Percentiles rank a stretch among this genome's conserved stretches.
Evolutionary conservation across 495 filamentous ascomycete species (phyloP).

Genomic region (Hypomontagnella monticulosa): DNA sequence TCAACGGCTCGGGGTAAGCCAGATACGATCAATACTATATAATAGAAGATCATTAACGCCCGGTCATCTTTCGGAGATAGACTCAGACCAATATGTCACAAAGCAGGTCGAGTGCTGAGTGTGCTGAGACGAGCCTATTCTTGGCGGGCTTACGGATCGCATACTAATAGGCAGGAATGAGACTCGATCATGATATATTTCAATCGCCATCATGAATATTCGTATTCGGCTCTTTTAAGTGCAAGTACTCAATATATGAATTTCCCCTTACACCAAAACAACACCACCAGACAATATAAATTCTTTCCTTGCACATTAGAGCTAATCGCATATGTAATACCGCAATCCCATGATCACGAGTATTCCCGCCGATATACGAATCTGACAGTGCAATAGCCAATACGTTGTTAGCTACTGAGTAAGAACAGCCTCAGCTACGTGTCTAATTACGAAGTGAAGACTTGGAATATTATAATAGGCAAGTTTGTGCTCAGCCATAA

Average conservation of each 20-base stretch:
- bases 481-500: background rate
- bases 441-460: slow-evolving; percentile 8
- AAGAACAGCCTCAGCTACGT: slow-evolving; percentile 17
- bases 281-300: too few species aligned
- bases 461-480: background rate
- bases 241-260: too few species aligned
- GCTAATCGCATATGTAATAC: too few species aligned
- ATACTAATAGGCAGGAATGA: too few species aligned
- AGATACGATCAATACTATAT: background rate
- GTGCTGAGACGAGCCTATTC: background rate
- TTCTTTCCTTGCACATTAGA: too few species aligned
- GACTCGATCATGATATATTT: too few species aligned
- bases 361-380: background rate
- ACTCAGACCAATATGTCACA: background rate
- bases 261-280: too few species aligned
- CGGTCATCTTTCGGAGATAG: background rate
- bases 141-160: background rate
- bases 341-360: too few species aligned
- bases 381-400: slow-evolving; percentile 3
- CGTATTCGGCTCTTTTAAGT: too few species aligned
- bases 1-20: background rate
- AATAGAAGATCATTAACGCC: background rate
- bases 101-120: background rate
- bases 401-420: slow-evolving; percentile 18
- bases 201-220: too few species aligned